Conservation (phyloP, 2,329 filamentous ascomycete species). For the Scedosporium boydii region DNA sequence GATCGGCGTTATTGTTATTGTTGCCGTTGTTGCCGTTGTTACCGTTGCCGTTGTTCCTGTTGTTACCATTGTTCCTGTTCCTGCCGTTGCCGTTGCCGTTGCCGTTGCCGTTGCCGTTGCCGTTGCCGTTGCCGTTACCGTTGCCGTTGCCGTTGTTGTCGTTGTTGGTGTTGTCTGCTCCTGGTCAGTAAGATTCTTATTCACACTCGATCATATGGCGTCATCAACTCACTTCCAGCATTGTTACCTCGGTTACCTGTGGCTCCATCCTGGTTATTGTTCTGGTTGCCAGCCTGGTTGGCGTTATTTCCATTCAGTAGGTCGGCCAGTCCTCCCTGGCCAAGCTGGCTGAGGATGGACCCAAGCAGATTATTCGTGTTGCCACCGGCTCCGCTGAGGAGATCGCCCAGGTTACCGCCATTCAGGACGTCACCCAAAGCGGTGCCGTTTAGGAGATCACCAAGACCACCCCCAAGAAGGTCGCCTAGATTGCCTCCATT, state of each 20-base stretch:
- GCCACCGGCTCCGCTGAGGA: background rate
- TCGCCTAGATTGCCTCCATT: background rate
- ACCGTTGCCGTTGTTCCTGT: background rate
- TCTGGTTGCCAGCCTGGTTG: background rate
- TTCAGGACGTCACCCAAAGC: background rate
- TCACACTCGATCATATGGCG: no score
- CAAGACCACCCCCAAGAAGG: background rate
- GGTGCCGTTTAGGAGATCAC: background rate
- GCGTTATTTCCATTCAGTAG: background rate
- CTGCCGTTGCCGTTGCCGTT: background rate
- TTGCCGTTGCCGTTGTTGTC: background rate
- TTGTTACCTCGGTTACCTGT: background rate
- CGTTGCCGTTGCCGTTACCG: background rate
- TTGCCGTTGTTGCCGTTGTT: background rate
- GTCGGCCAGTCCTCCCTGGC: background rate
- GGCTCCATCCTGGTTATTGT: background rate
- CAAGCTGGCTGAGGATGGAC: background rate
- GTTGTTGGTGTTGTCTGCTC: no score
- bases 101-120: background rate
- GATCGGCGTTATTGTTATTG: background rate
- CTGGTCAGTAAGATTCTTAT: background rate
- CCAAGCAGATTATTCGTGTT: background rate
- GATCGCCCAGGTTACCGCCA: background rate
- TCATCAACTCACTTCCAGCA: background rate
- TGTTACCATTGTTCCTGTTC: background rate